Base-by-base conservation (phyloP, 1,284 basidiomycete species). In the Schizophyllum amplum region DNA sequence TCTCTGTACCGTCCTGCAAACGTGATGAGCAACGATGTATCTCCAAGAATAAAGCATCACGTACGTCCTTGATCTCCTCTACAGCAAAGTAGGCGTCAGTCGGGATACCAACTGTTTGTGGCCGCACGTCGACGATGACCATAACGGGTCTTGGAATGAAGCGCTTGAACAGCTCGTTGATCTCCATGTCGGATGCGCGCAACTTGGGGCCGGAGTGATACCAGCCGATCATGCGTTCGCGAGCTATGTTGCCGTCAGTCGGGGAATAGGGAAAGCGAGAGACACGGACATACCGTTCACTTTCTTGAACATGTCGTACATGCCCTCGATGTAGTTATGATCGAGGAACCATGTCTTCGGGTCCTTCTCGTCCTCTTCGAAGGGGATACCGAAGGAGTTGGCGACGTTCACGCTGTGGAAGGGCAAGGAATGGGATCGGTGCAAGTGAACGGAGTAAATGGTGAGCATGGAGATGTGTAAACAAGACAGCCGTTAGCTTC, bases 291-390 rank as follows among this genome's bases (percentile, higher is more conserved):
- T 64, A 95, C 94, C 95, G 68, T 98, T 98, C 60, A 99, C 95
- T 76, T 98, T 99, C 75, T 93, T 93, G 77, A 98, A 98, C 95
- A 99, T 98, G 69, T 94, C 93, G 75, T 93, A 97, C 94, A 99
- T 98, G 60, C 89, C 86, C 68, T 97, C 92, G 62, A 98, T 94
- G 70, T 97, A 99, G 72, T 98, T 96, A 71, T 98, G 91, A 72
- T 99, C 96, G 65, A 99, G 79, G 74, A 98, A 99, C 92, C 95
- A 98, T 55, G 94, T 98, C 80, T 95, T 94, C 65, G 88, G 88
- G 73, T 98, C 95, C 72, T 90, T 89, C 70, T 98, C 96, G 71
- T 98, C 96, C 71, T 99, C 96, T 68, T 99, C 96, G 70, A 99
- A 99, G 2, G 96, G 96, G 46, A 98, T 94, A 21, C 90, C 92